Base-by-base conservation (phyloP, 768 basidiomycete species). In the Lentinus brumalis region DNA sequence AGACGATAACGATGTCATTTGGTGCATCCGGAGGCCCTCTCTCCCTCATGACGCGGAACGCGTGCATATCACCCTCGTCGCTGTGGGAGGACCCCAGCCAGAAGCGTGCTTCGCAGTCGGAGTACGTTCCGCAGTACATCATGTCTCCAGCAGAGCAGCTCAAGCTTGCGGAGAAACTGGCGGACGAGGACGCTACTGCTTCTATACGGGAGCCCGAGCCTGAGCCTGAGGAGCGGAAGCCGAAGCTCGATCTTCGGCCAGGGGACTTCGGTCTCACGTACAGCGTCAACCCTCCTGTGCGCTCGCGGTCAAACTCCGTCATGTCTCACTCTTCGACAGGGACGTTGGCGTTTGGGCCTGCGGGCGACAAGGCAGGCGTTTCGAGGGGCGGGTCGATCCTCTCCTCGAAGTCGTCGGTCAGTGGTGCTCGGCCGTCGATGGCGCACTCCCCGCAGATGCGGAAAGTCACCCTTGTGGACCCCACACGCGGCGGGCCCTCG, bases 101-200 rank as follows among this genome's bases (percentile, higher is more conserved):
- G 59, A 59, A 50, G 66, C 70, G 53, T 64, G 71, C 35, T 79
- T 69, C 73, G 12, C 67, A 69, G 60, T 52, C 62, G 38, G 86
- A 87, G 31, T 86, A 86, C 70, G 77, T 74, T 5, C 85, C 86
- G 8, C 85, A 87, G 68, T 82, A 82, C 42, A 89, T 89, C 61
- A 81, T 89, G 81, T 84, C 86, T 15, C 83, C 85, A 26, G 86
- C 84, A 16, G 85, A 88, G 57, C 80, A 88, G 77, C 79, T 84
- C 21, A 78, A 80, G 70, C 73, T 89, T 10, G 87, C 88, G 67
- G 84, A 82, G 45, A 77, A 79, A 60, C 65, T 71, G 66, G 82
- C 60, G 47, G 72, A 65, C 69, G 81, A 69, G 53, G 39, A 65
- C 26, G 57, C 51, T n/a, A n/a, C 65, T 39, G 30, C 45, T 30